Evolutionary conservation across 306 rosid genomes (phyloP), one percentile per base, ranked within the genome.

Genomic region (Castanopsis chinensis): DNA sequence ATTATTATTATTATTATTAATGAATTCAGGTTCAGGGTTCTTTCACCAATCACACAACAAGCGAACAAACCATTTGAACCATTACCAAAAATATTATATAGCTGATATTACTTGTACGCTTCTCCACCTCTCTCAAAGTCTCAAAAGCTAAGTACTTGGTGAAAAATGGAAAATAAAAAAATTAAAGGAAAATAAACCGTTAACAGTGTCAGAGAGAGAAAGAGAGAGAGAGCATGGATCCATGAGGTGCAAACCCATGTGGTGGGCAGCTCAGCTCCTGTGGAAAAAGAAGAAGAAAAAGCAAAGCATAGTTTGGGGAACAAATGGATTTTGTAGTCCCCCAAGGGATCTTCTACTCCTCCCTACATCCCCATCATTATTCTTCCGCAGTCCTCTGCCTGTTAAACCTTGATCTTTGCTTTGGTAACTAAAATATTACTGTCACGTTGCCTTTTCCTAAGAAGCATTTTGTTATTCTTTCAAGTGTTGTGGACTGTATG

Each of bases 321-420:
- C 94, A 89, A 78, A 75, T 49, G 96, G 97, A 94, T 94, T 94
- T 89, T 94, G 97, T 94, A 92, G 87, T 88, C 80, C 83, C 86
- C 93, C 98, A 85, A 94, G 92, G 96, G 97, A 94, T 92, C 85
- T 92, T 83, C 98, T 84, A 83, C 71, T 79, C 88, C 84, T 77
- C 86, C 90, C 82, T 87, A 85, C 85, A 84, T 82, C 85, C 90
- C 90, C 92, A 90, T 88, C 88, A 90, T 89, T 88, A 88, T 92
- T 94, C 90, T 82, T 81, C 87, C 65, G 56, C 86, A 61, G 72
- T 80, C 78, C 79, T 58, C 52, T 18, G 75, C 65, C 61, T 69
- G 71, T 75, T 69, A 27, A 67, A 73, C 80, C 55, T 68, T 71
- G 27, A 7, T 79, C 64, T 78, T 28, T 71, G 82, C 64, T 78